These are phyloP conservation scores for Pyrus bretschneideri DNA, from an alignment of 306 rosid species.

Conservation along the genomic window DNA sequence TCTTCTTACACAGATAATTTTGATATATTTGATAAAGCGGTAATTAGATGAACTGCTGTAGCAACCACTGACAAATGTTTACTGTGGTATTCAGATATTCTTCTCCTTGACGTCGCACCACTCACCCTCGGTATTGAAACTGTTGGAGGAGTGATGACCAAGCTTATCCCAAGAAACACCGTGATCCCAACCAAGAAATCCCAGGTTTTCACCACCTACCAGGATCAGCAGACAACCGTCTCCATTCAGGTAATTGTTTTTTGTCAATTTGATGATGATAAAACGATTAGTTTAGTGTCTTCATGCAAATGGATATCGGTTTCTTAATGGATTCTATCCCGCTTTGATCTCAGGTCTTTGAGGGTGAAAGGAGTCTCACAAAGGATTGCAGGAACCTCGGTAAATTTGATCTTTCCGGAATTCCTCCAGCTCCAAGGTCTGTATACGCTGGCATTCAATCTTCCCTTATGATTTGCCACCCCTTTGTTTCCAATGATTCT, in stretches of 20 bases:
- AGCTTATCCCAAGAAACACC: conserved; percentile 95
- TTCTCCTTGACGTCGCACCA: conserved; percentile 94
- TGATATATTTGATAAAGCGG: neutral
- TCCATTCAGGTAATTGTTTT: conserved; percentile 75
- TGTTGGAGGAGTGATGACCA: conserved; percentile 99
- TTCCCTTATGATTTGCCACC: neutral
- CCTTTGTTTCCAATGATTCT: neutral
- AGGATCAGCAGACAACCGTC: conserved; percentile 98
- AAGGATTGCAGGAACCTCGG: conserved; percentile 98
- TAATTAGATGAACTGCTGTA: neutral
- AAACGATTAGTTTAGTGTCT: neutral
- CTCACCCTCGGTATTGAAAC: conserved; percentile 99
- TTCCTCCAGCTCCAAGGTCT: conserved; percentile 99
- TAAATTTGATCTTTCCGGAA: conserved; percentile 79
- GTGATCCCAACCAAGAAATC: conserved; percentile 99
- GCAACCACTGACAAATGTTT: neutral
- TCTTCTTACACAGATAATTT: neutral
- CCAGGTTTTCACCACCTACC: conserved; percentile 97
- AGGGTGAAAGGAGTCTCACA: conserved; percentile 99
- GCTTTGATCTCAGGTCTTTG: conserved; percentile 53
- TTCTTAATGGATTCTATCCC: neutral
- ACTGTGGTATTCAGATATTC: conserved; percentile 54
- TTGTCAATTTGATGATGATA: neutral
- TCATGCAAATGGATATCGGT: neutral
- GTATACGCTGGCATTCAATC: neutral